Evolutionary conservation across 139 green algal genomes (phyloP), one percentile per base, ranked within the genome.

Genomic region (Chlorella vulgaris): DNA sequence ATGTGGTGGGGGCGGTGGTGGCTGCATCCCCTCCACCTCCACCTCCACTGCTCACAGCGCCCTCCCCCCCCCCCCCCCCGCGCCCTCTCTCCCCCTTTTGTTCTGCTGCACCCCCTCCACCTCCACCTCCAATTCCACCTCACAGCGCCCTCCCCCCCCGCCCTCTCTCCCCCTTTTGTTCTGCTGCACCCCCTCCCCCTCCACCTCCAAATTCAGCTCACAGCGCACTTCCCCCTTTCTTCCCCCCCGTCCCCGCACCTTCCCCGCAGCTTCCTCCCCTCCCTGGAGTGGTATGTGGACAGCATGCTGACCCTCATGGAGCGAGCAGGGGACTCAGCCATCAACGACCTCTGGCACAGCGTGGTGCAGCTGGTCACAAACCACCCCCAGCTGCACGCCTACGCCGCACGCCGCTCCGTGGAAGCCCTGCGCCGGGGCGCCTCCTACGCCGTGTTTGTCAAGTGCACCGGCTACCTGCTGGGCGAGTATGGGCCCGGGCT

Each of bases 331-430:
- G 96, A 99, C 80, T 95, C 95, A 60, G 94, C 97, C 33, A 91
- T 88, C 36, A 94, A 98, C 60, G 96, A 99, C 70, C 92, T 99
- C 70, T 99, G 97, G 97, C 91, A 97, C 82, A 92, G 94, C n/a
- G 83, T 83, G 35, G 78, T 86, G 40, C 97, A 99, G 88, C 88
- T 99, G 77, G 93, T 99, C 22, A 98, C 96, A 76, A 97, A 97
- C 86, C 91, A 97, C 78, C 88, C 92, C 28, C 82, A 90, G 67
- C 93, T 98, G 84, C 96, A 98, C 82, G 85, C 85, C 7, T 96
- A 98, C 68, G 93, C 96, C 2, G 95, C 94, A 0, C 67, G 81
- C 76, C 77, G 84, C 67, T 86, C 91, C 29, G 62, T 91, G n/a
- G 89, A 92, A 60, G 85, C 87, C 29, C 88, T 98, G 62, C 82